phyloP scores from a whole-genome alignment of 345 rosid species.

The Camelina neglecta region DNA sequence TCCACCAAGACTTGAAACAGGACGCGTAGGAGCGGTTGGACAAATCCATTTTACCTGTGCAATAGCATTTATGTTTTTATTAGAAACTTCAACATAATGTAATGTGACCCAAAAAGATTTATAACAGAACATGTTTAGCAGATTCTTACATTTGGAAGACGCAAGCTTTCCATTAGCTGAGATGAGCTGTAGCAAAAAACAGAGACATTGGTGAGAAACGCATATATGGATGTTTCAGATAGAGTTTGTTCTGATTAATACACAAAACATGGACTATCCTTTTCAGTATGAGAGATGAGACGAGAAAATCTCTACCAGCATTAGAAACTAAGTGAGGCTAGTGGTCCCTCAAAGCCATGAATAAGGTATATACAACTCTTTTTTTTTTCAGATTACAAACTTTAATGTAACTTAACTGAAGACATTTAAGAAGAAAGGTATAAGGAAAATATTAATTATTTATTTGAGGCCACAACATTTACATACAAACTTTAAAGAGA shows the following conservation, averaged over 20 bases:
- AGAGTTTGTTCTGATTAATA: conserved; percentile 10
- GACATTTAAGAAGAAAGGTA: conserved; percentile 38
- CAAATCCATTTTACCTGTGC: conserved; percentile 96
- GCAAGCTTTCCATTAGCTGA: conserved; percentile 87
- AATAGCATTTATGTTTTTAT: conserved; percentile 2
- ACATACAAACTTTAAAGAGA: conserved; percentile 38
- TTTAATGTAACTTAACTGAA: conserved; percentile 43
- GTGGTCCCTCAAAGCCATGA: conserved; percentile 50
- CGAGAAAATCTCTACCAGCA: conserved; percentile 32
- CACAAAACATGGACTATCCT: conserved; percentile 21
- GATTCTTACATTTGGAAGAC: conserved; percentile 86
- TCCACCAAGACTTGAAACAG: conserved; percentile 84
- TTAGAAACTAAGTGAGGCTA: conserved; percentile 35
- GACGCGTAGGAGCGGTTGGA: conserved; percentile 93
- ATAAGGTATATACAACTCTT: conserved; percentile 42
- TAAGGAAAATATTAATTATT: conserved; percentile 28
- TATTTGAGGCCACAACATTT: conserved; percentile 45
- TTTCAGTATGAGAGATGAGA: conserved; percentile 30
- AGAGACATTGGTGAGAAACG: conserved; percentile 38
- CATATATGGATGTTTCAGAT: conserved; percentile 1
- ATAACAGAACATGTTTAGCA: background rate
- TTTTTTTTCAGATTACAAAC: conserved; percentile 32
- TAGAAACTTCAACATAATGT: conserved; percentile 5
- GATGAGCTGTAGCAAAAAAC: conserved; percentile 74
- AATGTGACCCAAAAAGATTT: background rate